These are phyloP conservation scores for Asterophora parasitica DNA, from an alignment of 768 basidiomycete species.

Conservation along the genomic window DNA sequence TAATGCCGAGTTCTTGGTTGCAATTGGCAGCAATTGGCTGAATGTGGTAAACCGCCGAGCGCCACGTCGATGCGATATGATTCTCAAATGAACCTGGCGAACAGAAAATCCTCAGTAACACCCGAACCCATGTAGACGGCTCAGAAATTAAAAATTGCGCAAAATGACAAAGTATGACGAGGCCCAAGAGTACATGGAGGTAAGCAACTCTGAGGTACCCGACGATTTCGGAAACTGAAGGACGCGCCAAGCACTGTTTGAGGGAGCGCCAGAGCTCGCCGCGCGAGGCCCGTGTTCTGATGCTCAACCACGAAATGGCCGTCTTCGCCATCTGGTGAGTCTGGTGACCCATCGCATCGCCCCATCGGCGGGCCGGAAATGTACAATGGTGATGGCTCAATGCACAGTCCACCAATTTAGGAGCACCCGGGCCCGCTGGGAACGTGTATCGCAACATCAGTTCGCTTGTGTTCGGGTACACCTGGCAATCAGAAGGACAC, in stretches of 20 bases:
- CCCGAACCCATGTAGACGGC: conserved; percentile 2
- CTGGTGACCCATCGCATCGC: conserved; percentile 14
- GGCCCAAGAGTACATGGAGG: conserved; percentile 50
- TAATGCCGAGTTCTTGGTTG: no score
- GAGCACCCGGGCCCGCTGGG: conserved; percentile 1
- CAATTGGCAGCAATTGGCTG: conserved; percentile 33
- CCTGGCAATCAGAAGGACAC: conserved; percentile 46
- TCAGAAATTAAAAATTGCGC: neutral
- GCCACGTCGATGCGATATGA: no score
- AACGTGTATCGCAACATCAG: neutral
- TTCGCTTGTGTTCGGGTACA: conserved; percentile 46
- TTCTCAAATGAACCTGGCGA: no score
- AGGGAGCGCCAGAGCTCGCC: conserved; percentile 49
- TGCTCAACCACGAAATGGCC: conserved; percentile 39
- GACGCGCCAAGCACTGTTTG: conserved; percentile 44
- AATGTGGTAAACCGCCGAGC: conserved; percentile 29
- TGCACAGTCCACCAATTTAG: conserved; percentile 48
- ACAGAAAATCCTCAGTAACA: neutral
- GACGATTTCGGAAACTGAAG: no score
- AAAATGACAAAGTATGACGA: conserved; percentile 36
- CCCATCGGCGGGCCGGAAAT: conserved; percentile 49
- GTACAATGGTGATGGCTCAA: conserved; percentile 43
- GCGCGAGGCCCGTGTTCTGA: conserved; percentile 46
- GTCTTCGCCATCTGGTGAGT: conserved; percentile 34
- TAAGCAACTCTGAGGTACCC: conserved; percentile 54